Evolutionary conservation across 257 asterid genomes (phyloP).

Genomic region (Rauvolfia tetraphylla): DNA sequence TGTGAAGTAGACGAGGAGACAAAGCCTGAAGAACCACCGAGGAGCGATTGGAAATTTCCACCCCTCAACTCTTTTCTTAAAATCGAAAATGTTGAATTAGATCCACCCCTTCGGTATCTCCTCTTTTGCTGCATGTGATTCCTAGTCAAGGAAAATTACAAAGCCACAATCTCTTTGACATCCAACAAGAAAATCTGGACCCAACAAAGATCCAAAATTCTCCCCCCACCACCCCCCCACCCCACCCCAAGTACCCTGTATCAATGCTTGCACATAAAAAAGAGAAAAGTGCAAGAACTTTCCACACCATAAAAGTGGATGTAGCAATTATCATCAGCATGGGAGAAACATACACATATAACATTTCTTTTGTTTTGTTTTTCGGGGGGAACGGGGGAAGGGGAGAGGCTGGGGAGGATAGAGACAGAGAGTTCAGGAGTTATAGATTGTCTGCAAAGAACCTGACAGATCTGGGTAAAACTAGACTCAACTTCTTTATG

Average conservation of each 20-base stretch:
- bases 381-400: neutral
- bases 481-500: neutral
- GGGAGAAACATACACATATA: too few relatives aligned
- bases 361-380: too few relatives aligned
- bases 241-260: too few relatives aligned
- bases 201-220: neutral
- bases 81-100: constrained; percentile 41
- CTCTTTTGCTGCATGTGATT: constrained; percentile 68
- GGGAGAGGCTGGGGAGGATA: neutral
- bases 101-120: constrained; percentile 54
- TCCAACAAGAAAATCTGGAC: neutral
- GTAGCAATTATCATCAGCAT: too few relatives aligned
- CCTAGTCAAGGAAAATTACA: constrained; percentile 42
- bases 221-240: too few relatives aligned
- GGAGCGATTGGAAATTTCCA: constrained; percentile 60
- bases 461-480: neutral
- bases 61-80: constrained; percentile 66
- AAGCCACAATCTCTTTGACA: neutral
- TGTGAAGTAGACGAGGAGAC: constrained; percentile 43
- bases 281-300: neutral
- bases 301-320: too few relatives aligned
- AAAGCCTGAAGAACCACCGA: constrained; percentile 47
- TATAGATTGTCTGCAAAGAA: neutral
- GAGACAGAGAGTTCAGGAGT: neutral
- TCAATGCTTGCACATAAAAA: neutral